A percentile compares a stretch with the other conserved stretches of the same genome.
phyloP scores from a whole-genome alignment of 129 eudicot species.

The Chrysanthemum seticuspe region DNA sequence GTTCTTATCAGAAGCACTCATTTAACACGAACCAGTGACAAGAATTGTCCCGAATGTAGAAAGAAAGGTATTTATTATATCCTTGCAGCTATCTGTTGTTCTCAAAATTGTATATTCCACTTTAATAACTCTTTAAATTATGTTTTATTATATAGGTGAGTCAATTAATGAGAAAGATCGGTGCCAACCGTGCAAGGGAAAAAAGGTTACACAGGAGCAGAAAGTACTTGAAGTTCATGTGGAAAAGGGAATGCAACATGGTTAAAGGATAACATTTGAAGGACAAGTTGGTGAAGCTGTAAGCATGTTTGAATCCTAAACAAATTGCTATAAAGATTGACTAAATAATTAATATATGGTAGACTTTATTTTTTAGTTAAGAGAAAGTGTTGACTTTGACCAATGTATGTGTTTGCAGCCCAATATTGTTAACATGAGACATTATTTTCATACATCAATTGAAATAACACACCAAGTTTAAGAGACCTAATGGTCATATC shows the following conservation, averaged over 20 bases:
- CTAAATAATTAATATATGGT: not conserved
- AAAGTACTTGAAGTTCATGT: conserved; percentile 60
- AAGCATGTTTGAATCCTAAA: conserved; percentile 11
- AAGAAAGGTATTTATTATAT: no score
- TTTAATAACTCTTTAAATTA: not conserved
- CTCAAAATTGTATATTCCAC: no score
- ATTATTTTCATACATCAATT: conserved; percentile 51
- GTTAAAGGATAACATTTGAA: conserved; percentile 51
- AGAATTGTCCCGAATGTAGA: no score
- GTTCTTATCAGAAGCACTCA: no score
- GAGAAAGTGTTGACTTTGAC: conserved; percentile 15
- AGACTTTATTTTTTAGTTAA: not conserved
- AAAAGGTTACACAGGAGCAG: conserved; percentile 39
- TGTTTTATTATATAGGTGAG: conserved; percentile 46
- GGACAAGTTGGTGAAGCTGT: conserved; percentile 82
- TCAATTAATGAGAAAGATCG: conserved; percentile 56
- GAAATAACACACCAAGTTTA: conserved; percentile 58
- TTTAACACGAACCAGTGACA: no score
- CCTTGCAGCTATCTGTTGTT: no score
- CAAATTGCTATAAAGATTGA: no score
- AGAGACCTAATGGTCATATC: conserved; percentile 18
- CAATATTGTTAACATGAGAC: conserved; percentile 57
- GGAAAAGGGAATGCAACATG: conserved; percentile 76
- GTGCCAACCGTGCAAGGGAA: conserved; percentile 43
- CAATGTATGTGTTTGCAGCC: conserved; percentile 41